Evolutionary conservation across 208 protist genomes (phyloP).

Genomic region (Porcisia hertigi): DNA sequence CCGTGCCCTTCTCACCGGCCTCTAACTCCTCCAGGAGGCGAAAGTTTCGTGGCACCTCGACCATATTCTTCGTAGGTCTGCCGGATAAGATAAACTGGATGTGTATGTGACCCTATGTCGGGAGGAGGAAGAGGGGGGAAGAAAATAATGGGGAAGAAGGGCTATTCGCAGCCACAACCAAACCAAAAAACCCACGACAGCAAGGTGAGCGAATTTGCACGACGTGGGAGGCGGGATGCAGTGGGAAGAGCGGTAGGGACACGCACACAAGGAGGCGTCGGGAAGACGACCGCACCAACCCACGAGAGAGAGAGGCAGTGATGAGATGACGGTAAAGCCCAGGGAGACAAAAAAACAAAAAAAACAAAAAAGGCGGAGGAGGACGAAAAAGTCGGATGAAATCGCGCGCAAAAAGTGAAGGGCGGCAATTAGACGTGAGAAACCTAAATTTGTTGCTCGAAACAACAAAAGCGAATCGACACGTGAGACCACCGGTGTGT

Average conservation of each 20-base stretch:
- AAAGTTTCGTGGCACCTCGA: constrained; percentile 93
- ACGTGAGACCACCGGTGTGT: not conserved
- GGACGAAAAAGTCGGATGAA: not conserved
- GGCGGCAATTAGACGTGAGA: not conserved
- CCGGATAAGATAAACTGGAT: not conserved
- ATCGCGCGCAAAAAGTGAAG: not conserved
- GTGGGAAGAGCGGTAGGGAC: not conserved
- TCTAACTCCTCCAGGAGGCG: constrained; percentile 90
- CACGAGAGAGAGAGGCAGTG: not conserved
- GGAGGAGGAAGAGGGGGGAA: not conserved
- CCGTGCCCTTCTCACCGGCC: constrained; percentile 90
- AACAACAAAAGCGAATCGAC: no score
- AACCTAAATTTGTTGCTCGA: not conserved
- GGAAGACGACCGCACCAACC: not conserved
- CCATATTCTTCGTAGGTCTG: constrained; percentile 42
- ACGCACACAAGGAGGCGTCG: not conserved
- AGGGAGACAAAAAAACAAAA: not conserved
- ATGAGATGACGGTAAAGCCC: no score
- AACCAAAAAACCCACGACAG: not conserved
- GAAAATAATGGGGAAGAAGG: not conserved
- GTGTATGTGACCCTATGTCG: no score
- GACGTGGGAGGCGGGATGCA: not conserved
- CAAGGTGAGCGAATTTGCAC: not conserved
- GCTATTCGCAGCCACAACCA: not conserved
- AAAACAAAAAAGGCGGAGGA: not conserved